phyloP scores from a whole-genome alignment of 2,329 filamentous ascomycete species.

The Mycosphaerella sp. region DNA sequence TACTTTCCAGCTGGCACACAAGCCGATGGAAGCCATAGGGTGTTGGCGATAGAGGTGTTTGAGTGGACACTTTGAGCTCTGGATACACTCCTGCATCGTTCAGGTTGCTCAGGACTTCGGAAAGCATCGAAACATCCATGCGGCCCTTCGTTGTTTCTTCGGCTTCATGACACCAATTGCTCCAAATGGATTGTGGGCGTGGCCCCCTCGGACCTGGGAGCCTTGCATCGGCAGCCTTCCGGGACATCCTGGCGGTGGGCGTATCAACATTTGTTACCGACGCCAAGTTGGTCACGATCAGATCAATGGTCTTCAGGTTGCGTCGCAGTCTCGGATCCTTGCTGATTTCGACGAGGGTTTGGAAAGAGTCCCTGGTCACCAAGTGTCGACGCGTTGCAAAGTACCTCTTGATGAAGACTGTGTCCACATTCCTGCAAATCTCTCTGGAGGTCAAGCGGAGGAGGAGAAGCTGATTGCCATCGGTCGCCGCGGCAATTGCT shows the following conservation, averaged over 20 bases:
- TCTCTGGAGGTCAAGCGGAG: conserved; percentile 3
- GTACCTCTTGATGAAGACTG: conserved; percentile 5
- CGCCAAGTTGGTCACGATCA: conserved; percentile 5
- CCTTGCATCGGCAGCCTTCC: neutral
- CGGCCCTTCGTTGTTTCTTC: neutral
- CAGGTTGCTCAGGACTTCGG: conserved; percentile 3
- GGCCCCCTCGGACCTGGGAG: neutral
- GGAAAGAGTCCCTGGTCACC: conserved; percentile 1
- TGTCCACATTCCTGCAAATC: conserved; percentile 1
- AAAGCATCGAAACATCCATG: conserved; percentile 3
- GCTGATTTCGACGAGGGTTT: conserved; percentile 6
- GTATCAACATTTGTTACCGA: neutral
- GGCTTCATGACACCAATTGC: neutral
- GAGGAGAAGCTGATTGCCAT: conserved; percentile 1
- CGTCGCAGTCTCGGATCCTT: neutral
- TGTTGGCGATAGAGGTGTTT: conserved; percentile 1
- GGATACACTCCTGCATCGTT: neutral
- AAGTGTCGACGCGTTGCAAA: conserved; percentile 4
- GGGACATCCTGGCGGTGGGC: neutral
- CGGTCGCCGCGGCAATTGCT: conserved; percentile 64
- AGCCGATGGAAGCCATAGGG: conserved; percentile 6
- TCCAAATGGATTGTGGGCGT: conserved; percentile 1
- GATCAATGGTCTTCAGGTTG: conserved; percentile 2
- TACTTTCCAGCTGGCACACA: neutral
- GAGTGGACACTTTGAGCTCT: conserved; percentile 1